A percentile compares a stretch with the other conserved stretches of the same genome.
Conservation (phyloP, 2,329 filamentous ascomycete species). For the Ophiostoma piceae region DNA sequence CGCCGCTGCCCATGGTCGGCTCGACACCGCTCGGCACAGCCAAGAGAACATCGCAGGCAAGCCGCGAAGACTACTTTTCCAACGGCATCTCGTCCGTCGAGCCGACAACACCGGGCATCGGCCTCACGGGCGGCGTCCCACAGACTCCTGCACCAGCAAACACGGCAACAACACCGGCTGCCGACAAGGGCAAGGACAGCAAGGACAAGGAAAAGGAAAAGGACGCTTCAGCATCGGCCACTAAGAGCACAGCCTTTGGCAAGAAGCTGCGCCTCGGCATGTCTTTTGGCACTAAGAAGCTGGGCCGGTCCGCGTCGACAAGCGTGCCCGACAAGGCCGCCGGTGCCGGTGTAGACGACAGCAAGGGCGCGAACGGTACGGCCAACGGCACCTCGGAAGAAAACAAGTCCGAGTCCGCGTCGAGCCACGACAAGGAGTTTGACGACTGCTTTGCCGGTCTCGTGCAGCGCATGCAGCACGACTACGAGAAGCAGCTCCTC, state of each 20-base stretch:
- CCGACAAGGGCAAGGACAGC: neutral
- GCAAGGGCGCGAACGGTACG: constrained; percentile 50
- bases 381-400: constrained; percentile 38
- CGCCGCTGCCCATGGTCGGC: constrained; percentile 43
- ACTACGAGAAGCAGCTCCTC: constrained; percentile 63
- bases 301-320: constrained; percentile 62
- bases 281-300: constrained; percentile 78
- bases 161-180: neutral
- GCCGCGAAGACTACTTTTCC: constrained; percentile 70
- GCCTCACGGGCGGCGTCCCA: constrained; percentile 34
- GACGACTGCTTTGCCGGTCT: constrained; percentile 71
- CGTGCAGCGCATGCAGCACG: constrained; percentile 65
- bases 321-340: constrained; percentile 66
- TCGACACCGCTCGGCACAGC: constrained; percentile 39
- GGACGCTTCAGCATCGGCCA: constrained; percentile 22
- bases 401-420: constrained; percentile 19
- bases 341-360: constrained; percentile 45
- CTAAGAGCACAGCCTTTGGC: constrained; percentile 64
- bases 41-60: constrained; percentile 46
- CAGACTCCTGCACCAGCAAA: constrained; percentile 39
- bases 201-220: constrained; percentile 15
- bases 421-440: constrained; percentile 60
- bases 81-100: constrained; percentile 50
- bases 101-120: constrained; percentile 40
- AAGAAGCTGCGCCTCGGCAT: constrained; percentile 77